Base-by-base conservation (phyloP, 257 asterid genomes). In the Ophiorrhiza pumila region DNA sequence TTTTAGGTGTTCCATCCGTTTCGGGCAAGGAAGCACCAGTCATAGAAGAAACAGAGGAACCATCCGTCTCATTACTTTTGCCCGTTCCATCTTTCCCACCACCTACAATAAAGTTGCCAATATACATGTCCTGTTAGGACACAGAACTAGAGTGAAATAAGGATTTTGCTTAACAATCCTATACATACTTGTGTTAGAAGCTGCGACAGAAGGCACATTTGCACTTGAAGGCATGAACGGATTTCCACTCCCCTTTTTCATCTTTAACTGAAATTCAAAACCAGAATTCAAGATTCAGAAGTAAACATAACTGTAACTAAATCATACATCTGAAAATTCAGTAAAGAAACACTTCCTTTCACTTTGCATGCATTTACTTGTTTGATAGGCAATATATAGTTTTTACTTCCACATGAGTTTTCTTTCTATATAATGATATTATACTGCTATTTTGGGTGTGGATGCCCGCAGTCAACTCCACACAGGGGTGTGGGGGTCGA, bases 161-260 rank as follows among this genome's bases (percentile, higher is more conserved):
- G 55, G 50, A 11, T 32, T 59, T 46, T 1, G 0, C 57, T 5
- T 20, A 73, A 52, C 47, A 69, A 80, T 82, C 42, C 61, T 46
- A 74, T 47, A 70, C 25, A 52, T 53, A 93, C 98, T 94, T 80
- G 89, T 45, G 67, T 76, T 84, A 76, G 91, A 72, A 73, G 86
- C 77, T 62, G 63, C 22, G 63, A 78, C 72, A 35, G 88, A 42
- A 55, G 80, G 81, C 67, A 80, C 55, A 56, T 66, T 83, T 73
- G 90, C 71, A 81, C 43, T 76, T 49, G 87, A 72, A 81, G 92
- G 83, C 65, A 76, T 60, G 59, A 82, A 83, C 71, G 89, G 58
- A 67, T 80, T 85, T 74, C 86, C 96, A 13, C 81, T 64, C 77
- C 92, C 96, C 76, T 86, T 94, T 73, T 83, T 91, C 65, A 83